These are phyloP conservation scores for Fusarium agapanthi DNA, from an alignment of 2,329 filamentous ascomycete genomes.

Conservation along the genomic window DNA sequence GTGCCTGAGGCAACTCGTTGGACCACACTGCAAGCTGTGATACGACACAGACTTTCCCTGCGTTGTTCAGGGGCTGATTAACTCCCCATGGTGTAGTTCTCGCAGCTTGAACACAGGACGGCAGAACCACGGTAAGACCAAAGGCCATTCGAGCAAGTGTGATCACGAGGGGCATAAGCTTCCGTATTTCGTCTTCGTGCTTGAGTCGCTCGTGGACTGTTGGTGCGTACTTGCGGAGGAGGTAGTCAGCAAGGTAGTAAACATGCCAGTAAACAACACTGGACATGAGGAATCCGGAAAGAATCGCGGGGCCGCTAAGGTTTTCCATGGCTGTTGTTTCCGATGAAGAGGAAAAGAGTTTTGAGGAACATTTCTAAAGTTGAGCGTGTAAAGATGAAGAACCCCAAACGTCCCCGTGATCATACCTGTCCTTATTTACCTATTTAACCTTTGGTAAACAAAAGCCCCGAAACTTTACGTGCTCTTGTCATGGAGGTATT, in stretches of 20 bases:
- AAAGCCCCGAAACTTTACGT: not conserved
- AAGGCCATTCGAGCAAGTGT: constrained; percentile 38
- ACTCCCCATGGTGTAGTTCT: constrained; percentile 35
- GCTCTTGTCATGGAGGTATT: not conserved
- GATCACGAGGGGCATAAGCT: constrained; percentile 27
- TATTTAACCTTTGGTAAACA: not conserved
- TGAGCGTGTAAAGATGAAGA: not conserved
- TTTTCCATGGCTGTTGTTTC: constrained; percentile 1
- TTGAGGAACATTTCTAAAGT: not conserved
- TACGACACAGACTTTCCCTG: constrained; percentile 37
- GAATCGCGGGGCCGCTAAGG: constrained; percentile 25
- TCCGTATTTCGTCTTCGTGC: constrained; percentile 13
- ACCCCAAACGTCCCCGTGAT: not conserved
- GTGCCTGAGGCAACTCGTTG: constrained; percentile 26
- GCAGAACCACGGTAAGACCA: constrained; percentile 38
- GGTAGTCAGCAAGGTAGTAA: constrained; percentile 13
- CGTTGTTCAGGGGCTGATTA: constrained; percentile 23
- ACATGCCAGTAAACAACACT: constrained; percentile 35
- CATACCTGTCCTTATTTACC: not conserved
- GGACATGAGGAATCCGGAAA: constrained; percentile 27
- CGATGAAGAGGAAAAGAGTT: not conserved
- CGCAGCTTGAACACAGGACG: constrained; percentile 29
- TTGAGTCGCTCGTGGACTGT: constrained; percentile 19
- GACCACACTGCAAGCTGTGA: constrained; percentile 39
- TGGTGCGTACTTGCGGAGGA: constrained; percentile 20